Base-by-base conservation (phyloP, 768 basidiomycete genomes). In the Hortiboletus campestris region DNA sequence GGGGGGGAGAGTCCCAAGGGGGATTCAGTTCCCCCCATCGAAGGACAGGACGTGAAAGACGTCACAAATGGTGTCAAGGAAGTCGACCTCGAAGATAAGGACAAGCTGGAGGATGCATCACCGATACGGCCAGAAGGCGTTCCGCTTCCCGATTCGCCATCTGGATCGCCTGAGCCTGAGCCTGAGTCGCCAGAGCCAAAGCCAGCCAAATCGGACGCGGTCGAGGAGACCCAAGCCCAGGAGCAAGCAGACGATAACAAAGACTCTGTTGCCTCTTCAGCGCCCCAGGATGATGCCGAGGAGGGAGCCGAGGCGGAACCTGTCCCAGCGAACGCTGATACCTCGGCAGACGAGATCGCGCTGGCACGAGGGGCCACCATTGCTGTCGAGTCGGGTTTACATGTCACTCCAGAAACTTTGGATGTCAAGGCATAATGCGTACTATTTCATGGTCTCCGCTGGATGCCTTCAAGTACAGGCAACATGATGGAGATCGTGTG, bases 61-160 rank as follows among this genome's bases (percentile, higher is more conserved):
- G 86, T 90, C 57, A 88, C 86, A 0, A 67, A 80, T 63, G 87
- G 86, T 5, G 89, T 89, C 46, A 76, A 84, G 58, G 78, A 84
- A 58, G 87, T 89, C 47, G 86, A 84, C 50, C 71, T 89, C 46
- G 80, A 81, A 36, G 84, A 78, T 31, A 57, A 56, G 50, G 60
- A 51, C 43, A 16, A 57, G 40, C 54, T 52, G 32, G 59, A 60
- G 28, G 58, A 49, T 28, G 29, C 19, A 10, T 55, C 58, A 14
- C 58, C 61, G 22, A 58, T 56, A 50, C 53, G 35, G 5, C 71
- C 76, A 4, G 73, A 75, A 38, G 70, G 61, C 6, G 59, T 76
- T 11, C 73, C 76, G 22, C 67, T 76, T 7, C 76, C 76, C 1
- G 76, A 72, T 17, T 77, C 75, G 10, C 76, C 72, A 2, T 63